Conservation (phyloP, 2,329 filamentous ascomycete species). For the Fusarium marasasianum region DNA sequence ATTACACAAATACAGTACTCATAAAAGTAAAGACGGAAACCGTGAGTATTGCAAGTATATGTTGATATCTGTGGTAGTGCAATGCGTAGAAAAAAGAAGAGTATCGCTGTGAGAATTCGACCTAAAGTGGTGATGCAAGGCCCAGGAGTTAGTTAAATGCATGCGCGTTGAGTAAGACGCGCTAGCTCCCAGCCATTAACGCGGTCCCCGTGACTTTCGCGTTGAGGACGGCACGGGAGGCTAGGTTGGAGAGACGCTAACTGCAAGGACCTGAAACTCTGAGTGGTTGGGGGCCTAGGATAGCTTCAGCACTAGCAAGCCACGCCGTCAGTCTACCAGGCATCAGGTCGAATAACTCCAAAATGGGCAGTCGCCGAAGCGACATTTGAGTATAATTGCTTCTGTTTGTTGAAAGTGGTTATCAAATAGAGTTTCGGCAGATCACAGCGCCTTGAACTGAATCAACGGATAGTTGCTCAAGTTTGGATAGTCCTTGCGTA, state of each 20-base stretch:
- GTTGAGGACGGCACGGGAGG: slow-evolving; percentile 5
- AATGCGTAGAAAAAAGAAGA: slow-evolving; percentile 8
- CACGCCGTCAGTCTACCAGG: slow-evolving; percentile 16
- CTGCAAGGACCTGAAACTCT: slow-evolving; percentile 8
- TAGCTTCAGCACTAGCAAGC: slow-evolving; percentile 28
- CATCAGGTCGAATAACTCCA: neutral
- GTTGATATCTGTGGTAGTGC: neutral
- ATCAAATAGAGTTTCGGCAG: neutral
- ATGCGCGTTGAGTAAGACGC: slow-evolving; percentile 37
- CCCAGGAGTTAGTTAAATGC: slow-evolving; percentile 18
- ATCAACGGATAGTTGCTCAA: neutral
- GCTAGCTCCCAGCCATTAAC: slow-evolving; percentile 31
- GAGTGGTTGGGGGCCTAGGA: slow-evolving; percentile 31
- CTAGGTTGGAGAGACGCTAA: slow-evolving; percentile 2
- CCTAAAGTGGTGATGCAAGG: slow-evolving; percentile 30
- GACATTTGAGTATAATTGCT: neutral
- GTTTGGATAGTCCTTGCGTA: neutral
- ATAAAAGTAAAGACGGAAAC: neutral
- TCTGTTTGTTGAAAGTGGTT: neutral
- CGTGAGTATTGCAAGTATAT: neutral
- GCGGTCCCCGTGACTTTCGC: slow-evolving; percentile 38
- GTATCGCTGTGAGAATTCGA: slow-evolving; percentile 10
- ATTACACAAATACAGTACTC: neutral
- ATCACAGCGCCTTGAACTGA: neutral
- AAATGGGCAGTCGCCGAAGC: slow-evolving; percentile 5